Conservation (phyloP, 1,284 basidiomycete species). For the Calocybe gambosa region DNA sequence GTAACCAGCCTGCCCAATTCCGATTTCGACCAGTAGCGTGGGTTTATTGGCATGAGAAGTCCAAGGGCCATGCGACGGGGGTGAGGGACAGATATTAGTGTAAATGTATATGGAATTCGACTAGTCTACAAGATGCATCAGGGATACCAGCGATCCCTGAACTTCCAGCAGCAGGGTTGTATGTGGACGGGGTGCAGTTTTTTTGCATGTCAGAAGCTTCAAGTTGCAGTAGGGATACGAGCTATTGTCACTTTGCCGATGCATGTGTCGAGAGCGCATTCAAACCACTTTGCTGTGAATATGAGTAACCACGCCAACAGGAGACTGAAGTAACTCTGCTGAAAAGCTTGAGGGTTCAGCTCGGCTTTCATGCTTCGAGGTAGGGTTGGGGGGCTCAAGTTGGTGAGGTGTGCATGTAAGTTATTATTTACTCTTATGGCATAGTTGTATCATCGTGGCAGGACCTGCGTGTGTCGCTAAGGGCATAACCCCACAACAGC, state of each 20-base stretch:
- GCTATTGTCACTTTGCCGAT: neutral
- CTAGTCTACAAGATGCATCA: neutral
- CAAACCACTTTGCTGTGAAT: neutral
- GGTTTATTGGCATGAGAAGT: neutral
- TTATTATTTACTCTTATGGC: neutral
- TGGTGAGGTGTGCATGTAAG: neutral
- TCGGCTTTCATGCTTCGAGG: neutral
- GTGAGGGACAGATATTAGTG: neutral
- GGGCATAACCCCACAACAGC: neutral
- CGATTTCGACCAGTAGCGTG: neutral
- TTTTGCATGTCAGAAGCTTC: too few species aligned
- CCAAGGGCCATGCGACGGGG: neutral
- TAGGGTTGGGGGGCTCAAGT: neutral
- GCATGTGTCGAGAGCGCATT: neutral
- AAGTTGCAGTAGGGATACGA: too few species aligned
- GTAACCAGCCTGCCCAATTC: neutral
- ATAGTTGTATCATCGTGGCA: neutral
- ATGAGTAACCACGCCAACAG: neutral
- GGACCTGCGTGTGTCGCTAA: too few species aligned
- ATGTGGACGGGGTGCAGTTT: too few species aligned
- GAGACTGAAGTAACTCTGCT: neutral
- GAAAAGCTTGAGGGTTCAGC: neutral
- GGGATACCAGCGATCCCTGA: neutral
- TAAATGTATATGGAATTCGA: neutral
- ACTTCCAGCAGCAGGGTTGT: neutral